phyloP scores from a whole-genome alignment of 441 rosid genomes.

The Eruca vesicaria region DNA sequence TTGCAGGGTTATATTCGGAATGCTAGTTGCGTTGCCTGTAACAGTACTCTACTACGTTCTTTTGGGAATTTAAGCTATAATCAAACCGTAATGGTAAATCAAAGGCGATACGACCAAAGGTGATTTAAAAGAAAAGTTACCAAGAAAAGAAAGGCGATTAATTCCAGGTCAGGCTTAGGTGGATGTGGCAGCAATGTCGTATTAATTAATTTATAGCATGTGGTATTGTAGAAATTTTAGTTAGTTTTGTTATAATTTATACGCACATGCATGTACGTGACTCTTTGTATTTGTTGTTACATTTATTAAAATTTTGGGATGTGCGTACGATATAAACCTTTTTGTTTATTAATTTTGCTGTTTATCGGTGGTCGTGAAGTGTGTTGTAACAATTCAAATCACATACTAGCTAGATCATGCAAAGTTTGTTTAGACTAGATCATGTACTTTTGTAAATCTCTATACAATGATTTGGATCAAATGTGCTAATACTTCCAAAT shows the following conservation, averaged over 20 bases:
- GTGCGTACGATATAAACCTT: slow-evolving; percentile 7
- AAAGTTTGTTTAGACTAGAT: slow-evolving; percentile 28
- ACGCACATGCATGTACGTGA: slow-evolving; percentile 41
- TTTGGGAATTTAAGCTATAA: slow-evolving; percentile 58
- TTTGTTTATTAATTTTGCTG: not conserved
- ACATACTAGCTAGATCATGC: slow-evolving; percentile 10
- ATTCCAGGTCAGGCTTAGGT: slow-evolving; percentile 32
- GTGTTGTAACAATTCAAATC: slow-evolving; percentile 9
- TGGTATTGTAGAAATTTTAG: slow-evolving; percentile 16
- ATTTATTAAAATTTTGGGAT: slow-evolving; percentile 33
- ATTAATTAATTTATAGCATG: slow-evolving; percentile 26
- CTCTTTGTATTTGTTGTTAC: slow-evolving; percentile 27
- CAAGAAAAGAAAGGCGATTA: not conserved
- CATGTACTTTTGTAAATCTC: slow-evolving; percentile 10
- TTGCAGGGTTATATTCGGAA: slow-evolving; percentile 83
- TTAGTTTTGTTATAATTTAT: slow-evolving; percentile 29
- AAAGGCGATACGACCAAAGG: slow-evolving; percentile 15
- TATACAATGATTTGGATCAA: not conserved
- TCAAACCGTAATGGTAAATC: slow-evolving; percentile 8
- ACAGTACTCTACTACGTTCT: slow-evolving; percentile 75
- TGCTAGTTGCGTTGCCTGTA: slow-evolving; percentile 86
- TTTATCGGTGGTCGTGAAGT: slow-evolving; percentile 1
- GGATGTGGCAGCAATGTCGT: slow-evolving; percentile 35
- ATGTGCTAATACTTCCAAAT: slow-evolving; percentile 25
- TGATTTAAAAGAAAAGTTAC: not conserved